Percentiles rank a stretch among this genome's conserved stretches.
These are phyloP conservation scores for Wickerhamomyces chaumierensis DNA, from an alignment of 805 yeast species.

Conservation along the genomic window DNA sequence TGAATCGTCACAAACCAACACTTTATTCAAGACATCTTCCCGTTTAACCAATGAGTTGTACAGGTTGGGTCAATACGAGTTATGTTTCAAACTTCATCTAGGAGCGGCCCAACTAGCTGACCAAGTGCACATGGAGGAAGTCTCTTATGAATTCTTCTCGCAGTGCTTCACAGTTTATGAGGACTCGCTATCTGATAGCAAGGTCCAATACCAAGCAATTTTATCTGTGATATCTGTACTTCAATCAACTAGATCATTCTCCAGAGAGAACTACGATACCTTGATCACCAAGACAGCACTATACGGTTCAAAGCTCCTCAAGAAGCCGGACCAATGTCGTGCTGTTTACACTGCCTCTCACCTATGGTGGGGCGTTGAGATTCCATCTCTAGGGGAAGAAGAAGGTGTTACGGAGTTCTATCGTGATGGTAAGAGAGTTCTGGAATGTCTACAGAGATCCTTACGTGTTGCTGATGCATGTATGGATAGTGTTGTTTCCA, in stretches of 20 bases:
- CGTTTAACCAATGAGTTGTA: conserved; percentile 59
- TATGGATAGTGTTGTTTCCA: conserved; percentile 64
- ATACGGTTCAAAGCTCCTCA: conserved; percentile 78
- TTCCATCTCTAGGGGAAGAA: conserved; percentile 32
- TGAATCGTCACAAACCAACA: conserved; percentile 12
- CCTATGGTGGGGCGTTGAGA: conserved; percentile 86
- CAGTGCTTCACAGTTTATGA: conserved; percentile 84
- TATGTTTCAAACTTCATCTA: conserved; percentile 36
- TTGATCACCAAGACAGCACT: conserved; percentile 77
- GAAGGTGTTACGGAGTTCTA: conserved; percentile 31
- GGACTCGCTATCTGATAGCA: conserved; percentile 41
- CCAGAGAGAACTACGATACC: conserved; percentile 64
- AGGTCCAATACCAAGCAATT: conserved; percentile 41
- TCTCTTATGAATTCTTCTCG: conserved; percentile 79
- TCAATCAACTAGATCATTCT: conserved; percentile 39
- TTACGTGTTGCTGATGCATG: conserved; percentile 89
- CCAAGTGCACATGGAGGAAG: conserved; percentile 56
- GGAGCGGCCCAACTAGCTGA: conserved; percentile 72
- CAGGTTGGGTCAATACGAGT: conserved; percentile 25
- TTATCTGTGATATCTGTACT: conserved; percentile 37
- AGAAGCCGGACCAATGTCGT: conserved; percentile 91
- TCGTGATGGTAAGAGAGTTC: conserved; percentile 57
- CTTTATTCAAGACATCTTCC: conserved; percentile 64
- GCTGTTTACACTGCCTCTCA: conserved; percentile 83
- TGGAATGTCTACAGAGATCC: conserved; percentile 86